A percentile compares a stretch with the other conserved stretches of the same genome.
Evolutionary conservation across 352 stramenopile genomes (phyloP).

Genomic region (Pythium vanterpoolii): DNA sequence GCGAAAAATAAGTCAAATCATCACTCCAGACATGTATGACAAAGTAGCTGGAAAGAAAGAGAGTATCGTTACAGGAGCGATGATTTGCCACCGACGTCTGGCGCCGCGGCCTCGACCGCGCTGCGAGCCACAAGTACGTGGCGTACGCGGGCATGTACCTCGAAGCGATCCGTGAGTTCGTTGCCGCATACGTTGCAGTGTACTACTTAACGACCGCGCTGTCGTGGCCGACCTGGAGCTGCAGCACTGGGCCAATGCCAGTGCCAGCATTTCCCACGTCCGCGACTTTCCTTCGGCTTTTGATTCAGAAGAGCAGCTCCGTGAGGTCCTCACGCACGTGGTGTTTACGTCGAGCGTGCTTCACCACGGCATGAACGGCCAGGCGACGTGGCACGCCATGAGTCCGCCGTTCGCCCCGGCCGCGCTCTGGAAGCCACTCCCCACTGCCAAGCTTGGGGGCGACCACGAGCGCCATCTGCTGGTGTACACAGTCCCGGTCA

Average conservation of each 20-base stretch:
- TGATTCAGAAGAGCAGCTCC: slow-evolving; percentile 3
- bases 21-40: slow-evolving; percentile 28
- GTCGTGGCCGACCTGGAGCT: slow-evolving; percentile 32
- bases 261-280: slow-evolving; percentile 5
- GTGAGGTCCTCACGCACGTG: slow-evolving; percentile 13
- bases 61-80: slow-evolving; percentile 26
- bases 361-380: slow-evolving; percentile 26
- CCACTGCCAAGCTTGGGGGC: slow-evolving; percentile 10
- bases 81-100: background rate
- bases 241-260: slow-evolving; percentile 11
- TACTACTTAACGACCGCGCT: slow-evolving; percentile 33
- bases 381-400: slow-evolving; percentile 14
- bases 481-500: slow-evolving; percentile 1
- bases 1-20: too few species aligned
- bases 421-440: slow-evolving; percentile 18
- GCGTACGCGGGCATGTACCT: slow-evolving; percentile 33
- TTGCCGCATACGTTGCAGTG: slow-evolving; percentile 22
- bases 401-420: slow-evolving; percentile 9
- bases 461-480: background rate
- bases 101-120: slow-evolving; percentile 26
- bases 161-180: slow-evolving; percentile 27
- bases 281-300: slow-evolving; percentile 15
- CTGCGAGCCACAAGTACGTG: slow-evolving; percentile 34
- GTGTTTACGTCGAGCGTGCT: slow-evolving; percentile 19
- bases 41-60: slow-evolving; percentile 5